These are phyloP conservation scores for Lentithecium fluviatile DNA, from an alignment of 495 filamentous ascomycete genomes.

Conservation along the genomic window DNA sequence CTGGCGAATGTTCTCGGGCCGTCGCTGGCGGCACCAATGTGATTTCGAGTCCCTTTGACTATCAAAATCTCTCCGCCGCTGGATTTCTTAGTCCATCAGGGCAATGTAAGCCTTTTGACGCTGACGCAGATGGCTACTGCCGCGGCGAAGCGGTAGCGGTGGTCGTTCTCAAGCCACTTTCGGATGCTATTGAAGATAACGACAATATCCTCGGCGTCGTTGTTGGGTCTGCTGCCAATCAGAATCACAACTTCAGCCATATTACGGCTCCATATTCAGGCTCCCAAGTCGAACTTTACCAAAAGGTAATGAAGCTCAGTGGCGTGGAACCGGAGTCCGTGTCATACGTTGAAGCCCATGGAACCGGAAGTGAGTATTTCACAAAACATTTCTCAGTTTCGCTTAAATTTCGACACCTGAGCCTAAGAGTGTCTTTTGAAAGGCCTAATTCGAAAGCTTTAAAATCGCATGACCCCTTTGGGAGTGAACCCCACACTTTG, in stretches of 20 bases:
- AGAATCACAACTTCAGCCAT: constrained; percentile 43
- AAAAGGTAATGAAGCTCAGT: too few relatives aligned
- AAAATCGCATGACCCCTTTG: too few relatives aligned
- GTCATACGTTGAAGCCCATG: constrained; percentile 12
- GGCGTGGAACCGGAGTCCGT: not conserved
- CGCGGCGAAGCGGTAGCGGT: constrained; percentile 5
- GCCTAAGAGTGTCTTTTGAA: too few relatives aligned
- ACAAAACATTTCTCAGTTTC: too few relatives aligned
- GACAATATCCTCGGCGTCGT: constrained; percentile 51
- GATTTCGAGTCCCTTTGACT: not conserved
- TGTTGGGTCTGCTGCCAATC: constrained; percentile 40
- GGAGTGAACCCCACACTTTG: too few relatives aligned
- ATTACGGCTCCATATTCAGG: constrained; percentile 42
- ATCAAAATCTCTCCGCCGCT: not conserved
- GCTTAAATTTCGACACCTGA: too few relatives aligned
- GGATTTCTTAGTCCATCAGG: constrained; percentile 10
- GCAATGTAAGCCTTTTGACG: constrained; percentile 9
- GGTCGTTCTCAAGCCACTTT: constrained; percentile 46
- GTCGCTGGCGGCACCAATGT: constrained; percentile 5
- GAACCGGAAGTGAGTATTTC: too few relatives aligned
- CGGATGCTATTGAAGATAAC: constrained; percentile 43
- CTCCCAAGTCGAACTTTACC: too few relatives aligned
- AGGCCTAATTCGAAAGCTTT: too few relatives aligned
- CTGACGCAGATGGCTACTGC: constrained; percentile 11
- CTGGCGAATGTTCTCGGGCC: not conserved